Percentiles rank a stretch among this genome's conserved stretches.
Conservation (phyloP, 1,284 basidiomycete genomes). For the Apiotrichum siamense region DNA sequence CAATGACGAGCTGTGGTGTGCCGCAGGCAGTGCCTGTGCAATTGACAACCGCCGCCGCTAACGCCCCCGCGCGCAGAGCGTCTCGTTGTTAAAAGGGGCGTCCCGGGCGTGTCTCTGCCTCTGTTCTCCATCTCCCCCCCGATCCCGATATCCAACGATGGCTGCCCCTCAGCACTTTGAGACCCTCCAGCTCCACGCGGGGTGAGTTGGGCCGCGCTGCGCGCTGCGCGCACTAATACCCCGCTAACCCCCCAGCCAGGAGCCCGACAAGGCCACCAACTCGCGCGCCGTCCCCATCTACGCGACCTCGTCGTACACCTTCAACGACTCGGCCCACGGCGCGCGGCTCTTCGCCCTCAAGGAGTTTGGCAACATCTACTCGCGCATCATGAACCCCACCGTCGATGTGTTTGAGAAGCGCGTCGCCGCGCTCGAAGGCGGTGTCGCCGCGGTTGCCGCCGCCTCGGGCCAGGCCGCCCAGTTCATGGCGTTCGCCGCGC, state of each 20-base stretch:
- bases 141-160: not conserved
- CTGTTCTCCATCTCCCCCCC: not conserved
- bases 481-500: constrained; percentile 64
- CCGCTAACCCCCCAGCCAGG: constrained; percentile 7
- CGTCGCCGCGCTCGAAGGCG: constrained; percentile 76
- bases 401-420: constrained; percentile 79
- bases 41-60: too few species aligned
- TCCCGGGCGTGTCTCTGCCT: not conserved
- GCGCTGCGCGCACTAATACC: too few species aligned
- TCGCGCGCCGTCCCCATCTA: constrained; percentile 21
- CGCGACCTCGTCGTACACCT: constrained; percentile 57
- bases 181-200: constrained; percentile 22
- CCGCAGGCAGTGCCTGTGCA: too few species aligned
- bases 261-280: constrained; percentile 14
- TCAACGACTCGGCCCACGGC: constrained; percentile 73
- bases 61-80: too few species aligned
- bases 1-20: too few species aligned
- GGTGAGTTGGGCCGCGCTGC: too few species aligned
- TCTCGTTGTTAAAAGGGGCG: too few species aligned
- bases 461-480: constrained; percentile 76
- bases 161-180: constrained; percentile 10
- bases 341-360: constrained; percentile 75
- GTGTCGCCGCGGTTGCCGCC: constrained; percentile 69
- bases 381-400: constrained; percentile 76
- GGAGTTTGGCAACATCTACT: constrained; percentile 67